Conservation (phyloP, 2,329 filamentous ascomycete species). For the Zalaria obscura region DNA sequence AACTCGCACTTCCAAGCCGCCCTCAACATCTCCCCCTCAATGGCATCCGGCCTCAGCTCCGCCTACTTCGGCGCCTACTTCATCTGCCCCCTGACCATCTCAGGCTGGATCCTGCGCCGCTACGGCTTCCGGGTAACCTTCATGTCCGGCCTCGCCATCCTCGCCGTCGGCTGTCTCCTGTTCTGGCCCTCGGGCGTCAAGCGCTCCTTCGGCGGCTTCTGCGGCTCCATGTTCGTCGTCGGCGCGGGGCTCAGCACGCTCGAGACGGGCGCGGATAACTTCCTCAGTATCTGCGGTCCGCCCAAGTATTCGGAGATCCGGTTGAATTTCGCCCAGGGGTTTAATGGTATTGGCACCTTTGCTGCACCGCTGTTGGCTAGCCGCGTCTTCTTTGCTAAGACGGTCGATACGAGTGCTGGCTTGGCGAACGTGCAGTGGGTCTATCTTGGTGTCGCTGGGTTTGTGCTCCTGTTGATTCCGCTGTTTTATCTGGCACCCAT, state of each 20-base stretch:
- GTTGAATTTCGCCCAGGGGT: constrained; percentile 45
- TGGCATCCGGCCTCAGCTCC: constrained; percentile 54
- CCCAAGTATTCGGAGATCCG: constrained; percentile 45
- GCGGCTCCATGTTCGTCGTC: constrained; percentile 49
- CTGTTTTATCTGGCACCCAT: constrained; percentile 47
- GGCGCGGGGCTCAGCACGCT: constrained; percentile 45
- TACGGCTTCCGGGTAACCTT: constrained; percentile 51
- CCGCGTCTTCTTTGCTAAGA: constrained; percentile 40
- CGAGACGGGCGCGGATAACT: constrained; percentile 47
- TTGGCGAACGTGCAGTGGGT: constrained; percentile 50
- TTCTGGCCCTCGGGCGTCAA: constrained; percentile 53
- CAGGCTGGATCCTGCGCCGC: constrained; percentile 39
- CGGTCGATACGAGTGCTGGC: constrained; percentile 31
- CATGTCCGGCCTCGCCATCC: constrained; percentile 45
- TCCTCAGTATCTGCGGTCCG: constrained; percentile 47
- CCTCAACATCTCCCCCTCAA: constrained; percentile 43
- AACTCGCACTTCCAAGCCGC: constrained; percentile 56
- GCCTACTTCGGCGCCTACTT: constrained; percentile 62
- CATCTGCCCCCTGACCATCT: constrained; percentile 54
- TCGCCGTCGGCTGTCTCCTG: constrained; percentile 45
- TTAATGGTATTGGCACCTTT: constrained; percentile 47
- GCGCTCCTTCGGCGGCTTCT: constrained; percentile 44
- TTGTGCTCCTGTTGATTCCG: constrained; percentile 43
- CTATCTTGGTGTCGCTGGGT: constrained; percentile 48
- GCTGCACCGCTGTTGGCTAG: constrained; percentile 45